Evolutionary conservation across 2,329 filamentous ascomycete species (phyloP).

Genomic region (Cytospora paraplurivora): DNA sequence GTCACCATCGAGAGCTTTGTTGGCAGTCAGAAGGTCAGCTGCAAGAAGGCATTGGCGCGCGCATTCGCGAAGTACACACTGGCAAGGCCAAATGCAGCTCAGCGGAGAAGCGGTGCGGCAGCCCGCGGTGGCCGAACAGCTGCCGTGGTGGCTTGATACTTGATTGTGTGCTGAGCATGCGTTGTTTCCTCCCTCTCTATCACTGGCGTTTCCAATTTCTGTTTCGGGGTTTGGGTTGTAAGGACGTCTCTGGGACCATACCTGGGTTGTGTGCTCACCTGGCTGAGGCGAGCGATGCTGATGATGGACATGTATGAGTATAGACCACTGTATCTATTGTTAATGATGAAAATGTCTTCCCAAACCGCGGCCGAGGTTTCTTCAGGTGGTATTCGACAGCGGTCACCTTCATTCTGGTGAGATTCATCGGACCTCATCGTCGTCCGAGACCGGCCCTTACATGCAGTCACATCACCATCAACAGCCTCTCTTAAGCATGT

Average conservation of each 20-base stretch:
- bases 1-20: slow-evolving; percentile 97
- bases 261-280: slow-evolving; percentile 7
- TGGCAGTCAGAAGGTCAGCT: slow-evolving; percentile 93
- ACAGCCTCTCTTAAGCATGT: background rate
- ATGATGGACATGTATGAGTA: slow-evolving; percentile 19
- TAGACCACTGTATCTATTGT: slow-evolving; percentile 15
- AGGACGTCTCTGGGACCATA: slow-evolving; percentile 12
- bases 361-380: background rate
- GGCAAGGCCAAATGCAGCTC: slow-evolving; percentile 46
- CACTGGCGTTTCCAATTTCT: slow-evolving; percentile 21
- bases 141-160: slow-evolving; percentile 26
- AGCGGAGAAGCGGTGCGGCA: slow-evolving; percentile 31
- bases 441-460: background rate
- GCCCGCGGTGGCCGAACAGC: slow-evolving; percentile 31
- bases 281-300: slow-evolving; percentile 2
- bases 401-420: background rate
- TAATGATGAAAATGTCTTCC: slow-evolving; percentile 15
- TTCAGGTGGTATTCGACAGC: background rate
- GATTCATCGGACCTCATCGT: background rate
- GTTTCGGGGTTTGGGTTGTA: slow-evolving; percentile 2
- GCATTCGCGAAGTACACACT: slow-evolving; percentile 94
- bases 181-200: background rate
- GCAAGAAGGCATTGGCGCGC: slow-evolving; percentile 91
- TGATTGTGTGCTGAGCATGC: slow-evolving; percentile 2
- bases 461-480: background rate